A percentile compares a stretch with the other conserved stretches of the same genome.
Conservation (phyloP, 805 yeast species). For the Candida anglica region DNA sequence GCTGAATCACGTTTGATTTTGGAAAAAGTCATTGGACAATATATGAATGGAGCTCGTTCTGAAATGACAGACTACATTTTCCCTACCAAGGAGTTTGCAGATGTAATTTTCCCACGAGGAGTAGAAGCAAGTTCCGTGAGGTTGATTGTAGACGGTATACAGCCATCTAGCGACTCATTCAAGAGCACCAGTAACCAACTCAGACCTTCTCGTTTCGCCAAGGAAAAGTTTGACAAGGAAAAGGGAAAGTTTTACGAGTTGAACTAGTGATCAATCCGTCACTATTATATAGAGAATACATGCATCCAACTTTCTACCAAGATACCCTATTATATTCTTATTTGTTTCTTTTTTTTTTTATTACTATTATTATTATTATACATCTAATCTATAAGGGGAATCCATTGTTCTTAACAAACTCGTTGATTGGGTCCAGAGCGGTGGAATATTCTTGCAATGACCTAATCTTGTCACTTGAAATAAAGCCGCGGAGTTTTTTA, state of each 20-base stretch:
- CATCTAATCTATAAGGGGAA: neutral
- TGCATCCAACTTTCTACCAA: constrained; percentile 1
- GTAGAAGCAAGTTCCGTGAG: constrained; percentile 55
- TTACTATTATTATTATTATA: neutral
- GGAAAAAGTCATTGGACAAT: constrained; percentile 39
- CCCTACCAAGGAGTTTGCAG: constrained; percentile 71
- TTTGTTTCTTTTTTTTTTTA: constrained; percentile 1
- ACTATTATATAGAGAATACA: constrained; percentile 3
- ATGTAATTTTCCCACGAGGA: constrained; percentile 70
- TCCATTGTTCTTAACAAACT: constrained; percentile 16
- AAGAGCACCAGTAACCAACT: constrained; percentile 17
- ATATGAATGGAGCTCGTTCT: constrained; percentile 53
- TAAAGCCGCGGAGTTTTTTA: constrained; percentile 55
- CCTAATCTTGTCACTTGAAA: constrained; percentile 43
- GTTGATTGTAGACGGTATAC: constrained; percentile 63
- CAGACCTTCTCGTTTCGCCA: constrained; percentile 23
- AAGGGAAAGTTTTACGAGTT: constrained; percentile 44
- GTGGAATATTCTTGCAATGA: constrained; percentile 44
- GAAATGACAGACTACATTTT: constrained; percentile 65
- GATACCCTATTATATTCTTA: neutral
- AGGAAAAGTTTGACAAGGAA: constrained; percentile 34
- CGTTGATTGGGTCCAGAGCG: constrained; percentile 53
- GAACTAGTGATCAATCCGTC: constrained; percentile 15
- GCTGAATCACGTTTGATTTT: too few species aligned
- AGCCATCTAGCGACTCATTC: constrained; percentile 25